Conservation (phyloP, 2,329 filamentous ascomycete species). For the Tolypocladium guangdongense region DNA sequence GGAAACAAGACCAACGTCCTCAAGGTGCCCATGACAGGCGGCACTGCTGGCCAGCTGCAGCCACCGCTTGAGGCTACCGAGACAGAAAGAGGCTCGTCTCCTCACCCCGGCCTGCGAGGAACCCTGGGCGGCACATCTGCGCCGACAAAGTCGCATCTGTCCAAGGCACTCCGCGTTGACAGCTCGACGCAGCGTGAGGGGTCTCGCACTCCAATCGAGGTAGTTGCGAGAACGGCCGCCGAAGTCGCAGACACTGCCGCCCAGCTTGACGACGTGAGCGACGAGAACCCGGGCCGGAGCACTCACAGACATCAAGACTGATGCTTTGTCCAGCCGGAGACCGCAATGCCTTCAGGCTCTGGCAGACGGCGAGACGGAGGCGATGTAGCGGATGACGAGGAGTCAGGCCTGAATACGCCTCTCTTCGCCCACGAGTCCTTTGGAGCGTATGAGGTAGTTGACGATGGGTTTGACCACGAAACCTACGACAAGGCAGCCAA, state of each 20-base stretch:
- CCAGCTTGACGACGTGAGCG: slow-evolving; percentile 20
- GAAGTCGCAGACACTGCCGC: slow-evolving; percentile 33
- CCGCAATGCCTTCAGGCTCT: slow-evolving; percentile 1
- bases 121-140: not conserved
- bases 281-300: not conserved
- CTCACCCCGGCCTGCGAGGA: not conserved
- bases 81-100: not conserved
- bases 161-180: slow-evolving; percentile 13
- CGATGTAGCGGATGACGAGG: slow-evolving; percentile 5
- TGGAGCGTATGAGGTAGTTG: slow-evolving; percentile 27
- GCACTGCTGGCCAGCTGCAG: not conserved
- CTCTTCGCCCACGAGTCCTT: slow-evolving; percentile 37
- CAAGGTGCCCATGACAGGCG: slow-evolving; percentile 8
- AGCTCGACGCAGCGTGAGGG: slow-evolving; percentile 7
- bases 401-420: slow-evolving; percentile 19
- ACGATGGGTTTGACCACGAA: slow-evolving; percentile 20
- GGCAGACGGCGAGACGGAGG: not conserved
- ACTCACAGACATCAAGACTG: slow-evolving; percentile 8
- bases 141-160: slow-evolving; percentile 2
- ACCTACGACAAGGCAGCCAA: slow-evolving; percentile 8
- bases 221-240: slow-evolving; percentile 30
- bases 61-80: slow-evolving; percentile 5
- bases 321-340: slow-evolving; percentile 8
- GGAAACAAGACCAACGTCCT: slow-evolving; percentile 9
- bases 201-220: slow-evolving; percentile 26